These are phyloP conservation scores for Melampsora larici-populina DNA, from an alignment of 1,284 basidiomycete species.

Conservation along the genomic window DNA sequence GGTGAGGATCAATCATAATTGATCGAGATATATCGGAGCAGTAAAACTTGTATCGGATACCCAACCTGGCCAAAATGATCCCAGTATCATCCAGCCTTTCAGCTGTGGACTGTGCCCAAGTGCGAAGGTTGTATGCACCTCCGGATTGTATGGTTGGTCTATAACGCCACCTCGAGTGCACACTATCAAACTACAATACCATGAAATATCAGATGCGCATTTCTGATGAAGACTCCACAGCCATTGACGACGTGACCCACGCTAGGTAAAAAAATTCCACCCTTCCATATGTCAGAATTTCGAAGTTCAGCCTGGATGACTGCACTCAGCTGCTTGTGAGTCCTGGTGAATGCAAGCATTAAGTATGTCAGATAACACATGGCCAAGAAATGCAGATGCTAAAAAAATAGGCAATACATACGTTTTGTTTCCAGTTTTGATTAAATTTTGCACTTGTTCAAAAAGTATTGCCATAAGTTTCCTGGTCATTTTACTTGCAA, in stretches of 20 bases:
- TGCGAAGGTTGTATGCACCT: conserved; percentile 81
- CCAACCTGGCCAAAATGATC: conserved; percentile 81
- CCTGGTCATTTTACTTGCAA: conserved; percentile 73
- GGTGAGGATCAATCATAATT: conserved; percentile 88
- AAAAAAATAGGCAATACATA: neutral
- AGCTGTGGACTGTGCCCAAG: conserved; percentile 76
- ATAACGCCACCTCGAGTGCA: conserved; percentile 85
- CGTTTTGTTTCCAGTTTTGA: conserved; percentile 86
- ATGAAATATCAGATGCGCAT: neutral
- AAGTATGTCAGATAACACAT: neutral
- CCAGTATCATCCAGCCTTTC: conserved; percentile 84
- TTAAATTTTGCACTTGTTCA: conserved; percentile 81
- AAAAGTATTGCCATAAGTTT: conserved; percentile 82
- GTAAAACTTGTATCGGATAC: conserved; percentile 88
- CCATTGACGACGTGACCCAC: neutral
- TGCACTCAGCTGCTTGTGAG: conserved; percentile 77
- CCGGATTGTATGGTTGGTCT: conserved; percentile 93
- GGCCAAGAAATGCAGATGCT: neutral
- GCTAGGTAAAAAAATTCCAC: conserved; percentile 61
- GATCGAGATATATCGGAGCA: conserved; percentile 87
- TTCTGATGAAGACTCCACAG: neutral
- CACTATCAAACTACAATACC: conserved; percentile 64
- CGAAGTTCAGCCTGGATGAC: conserved; percentile 80
- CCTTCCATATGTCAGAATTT: conserved; percentile 63
- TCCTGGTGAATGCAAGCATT: conserved; percentile 47